These are phyloP conservation scores for Elsinoe necatrix DNA, from an alignment of 2,329 filamentous ascomycete species.

Conservation along the genomic window DNA sequence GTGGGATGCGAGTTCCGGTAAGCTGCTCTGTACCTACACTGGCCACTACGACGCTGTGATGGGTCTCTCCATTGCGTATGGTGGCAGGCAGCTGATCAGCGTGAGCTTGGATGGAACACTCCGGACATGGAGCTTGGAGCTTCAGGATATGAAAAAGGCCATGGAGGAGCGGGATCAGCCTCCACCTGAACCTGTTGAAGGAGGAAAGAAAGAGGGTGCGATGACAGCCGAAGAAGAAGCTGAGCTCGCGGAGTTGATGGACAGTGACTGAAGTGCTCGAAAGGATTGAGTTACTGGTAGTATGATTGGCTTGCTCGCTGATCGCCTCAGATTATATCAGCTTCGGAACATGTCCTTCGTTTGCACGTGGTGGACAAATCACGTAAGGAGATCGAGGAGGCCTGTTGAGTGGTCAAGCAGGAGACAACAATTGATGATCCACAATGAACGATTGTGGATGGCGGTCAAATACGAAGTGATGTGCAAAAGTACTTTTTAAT, in stretches of 20 bases:
- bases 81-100: conserved; percentile 54
- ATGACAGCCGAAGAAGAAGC: conserved; percentile 87
- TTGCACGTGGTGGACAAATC: too few relatives aligned
- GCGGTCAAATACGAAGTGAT: background rate
- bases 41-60: conserved; percentile 95
- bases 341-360: too few relatives aligned
- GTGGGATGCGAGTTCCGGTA: conserved; percentile 54
- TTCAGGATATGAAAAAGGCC: conserved; percentile 45
- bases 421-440: too few relatives aligned
- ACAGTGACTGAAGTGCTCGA: conserved; percentile 26
- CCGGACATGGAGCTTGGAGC: conserved; percentile 69
- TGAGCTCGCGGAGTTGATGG: conserved; percentile 86
- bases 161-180: conserved; percentile 23
- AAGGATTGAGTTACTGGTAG: too few relatives aligned
- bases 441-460: too few relatives aligned
- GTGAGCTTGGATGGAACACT: conserved; percentile 86
- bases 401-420: too few relatives aligned
- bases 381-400: too few relatives aligned
- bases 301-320: too few relatives aligned
- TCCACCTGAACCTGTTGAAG: conserved; percentile 25
- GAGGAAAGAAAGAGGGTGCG: conserved; percentile 42
- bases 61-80: conserved; percentile 54
- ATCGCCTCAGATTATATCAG: too few relatives aligned
- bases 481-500: background rate
- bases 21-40: conserved; percentile 34